Base-by-base conservation (phyloP, 345 rosid species). In the Eucalyptus melliodora region DNA sequence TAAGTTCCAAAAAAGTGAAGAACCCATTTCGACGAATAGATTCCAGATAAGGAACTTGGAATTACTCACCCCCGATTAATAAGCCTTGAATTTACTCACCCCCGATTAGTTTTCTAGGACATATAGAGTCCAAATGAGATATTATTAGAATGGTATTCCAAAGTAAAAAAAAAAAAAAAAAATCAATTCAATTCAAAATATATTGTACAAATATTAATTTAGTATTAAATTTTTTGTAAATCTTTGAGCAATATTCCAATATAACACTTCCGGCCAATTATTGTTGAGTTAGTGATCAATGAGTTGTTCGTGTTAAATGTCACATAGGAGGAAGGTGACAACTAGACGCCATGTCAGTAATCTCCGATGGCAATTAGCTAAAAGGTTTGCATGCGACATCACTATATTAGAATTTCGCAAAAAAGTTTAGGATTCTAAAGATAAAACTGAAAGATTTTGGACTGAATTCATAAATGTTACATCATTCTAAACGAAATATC, bases 381-480 rank as follows among this genome's bases (percentile, higher is more conserved):
- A 21, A 77, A 77, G 30, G 30, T 77, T 77, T 40, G 2, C 30
- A 40, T 7, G 5, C 1, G 0, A 23, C 16, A 24, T 40, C 9
- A 40, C 2, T 77, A 9, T 3, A 11, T 37, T 77, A 1, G 4
- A 11, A 21, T 77, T 77, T 77, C 0, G 3, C 5, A 4, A 2
- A 77, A 6, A 11, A 1, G 1, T 1, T 77, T 6, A 11, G 27
- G 3, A 6, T 4, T 23, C 21, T 7, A 40, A 2, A 6, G 3
- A 6, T 3, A 37, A 77, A 37, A 77, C 0, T 37, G 0, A 37
- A 19, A 21, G 2, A 1, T 37, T 11, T 40, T 2, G 1, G 5
- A 21, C 0, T 11, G 3, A 40, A 40, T 77, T 23, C 3, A 2
- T 6, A 77, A 34, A 37, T 11, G 2, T 40, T 24, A 11, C 8